phyloP scores from a whole-genome alignment of 352 stramenopile genomes.

The Phytopythium aichiense region DNA sequence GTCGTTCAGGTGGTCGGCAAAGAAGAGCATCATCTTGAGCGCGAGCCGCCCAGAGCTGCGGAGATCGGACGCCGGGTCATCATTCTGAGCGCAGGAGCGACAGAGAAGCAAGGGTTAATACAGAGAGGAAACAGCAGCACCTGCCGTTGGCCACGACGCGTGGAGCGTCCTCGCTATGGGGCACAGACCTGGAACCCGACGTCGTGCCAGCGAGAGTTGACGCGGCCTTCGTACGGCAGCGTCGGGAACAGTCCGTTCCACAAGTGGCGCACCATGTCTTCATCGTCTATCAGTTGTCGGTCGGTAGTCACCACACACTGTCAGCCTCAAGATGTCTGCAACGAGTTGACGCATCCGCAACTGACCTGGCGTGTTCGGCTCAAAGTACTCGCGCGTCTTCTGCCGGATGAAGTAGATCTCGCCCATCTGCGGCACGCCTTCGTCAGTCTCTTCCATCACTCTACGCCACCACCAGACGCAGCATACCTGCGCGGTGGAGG shows the following conservation, averaged over 20 bases:
- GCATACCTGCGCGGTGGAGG: slow-evolving; percentile 39
- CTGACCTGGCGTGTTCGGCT: slow-evolving; percentile 33
- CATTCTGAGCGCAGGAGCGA: slow-evolving; percentile 27
- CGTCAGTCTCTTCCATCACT: neutral
- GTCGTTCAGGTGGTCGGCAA: slow-evolving; percentile 61
- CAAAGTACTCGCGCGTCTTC: slow-evolving; percentile 54
- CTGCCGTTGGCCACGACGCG: neutral
- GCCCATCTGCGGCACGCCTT: slow-evolving; percentile 23
- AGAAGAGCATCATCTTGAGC: slow-evolving; percentile 64
- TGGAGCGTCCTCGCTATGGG: neutral
- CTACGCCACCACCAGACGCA: neutral
- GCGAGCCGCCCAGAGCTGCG: slow-evolving; percentile 53
- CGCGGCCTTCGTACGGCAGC: slow-evolving; percentile 58
- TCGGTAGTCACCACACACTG: neutral
- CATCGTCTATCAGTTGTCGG: slow-evolving; percentile 30
- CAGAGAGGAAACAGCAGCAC: neutral
- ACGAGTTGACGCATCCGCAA: too few relatives aligned
- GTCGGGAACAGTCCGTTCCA: slow-evolving; percentile 63
- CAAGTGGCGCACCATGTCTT: slow-evolving; percentile 59
- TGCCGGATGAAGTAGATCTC: slow-evolving; percentile 59
- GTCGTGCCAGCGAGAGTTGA: slow-evolving; percentile 59
- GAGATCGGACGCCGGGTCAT: slow-evolving; percentile 58
- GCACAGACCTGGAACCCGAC: slow-evolving; percentile 55
- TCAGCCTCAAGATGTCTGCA: neutral
- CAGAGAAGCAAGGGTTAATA: neutral